Conservation (phyloP, 2,329 filamentous ascomycete species). For the Aplosporella prunicola region DNA sequence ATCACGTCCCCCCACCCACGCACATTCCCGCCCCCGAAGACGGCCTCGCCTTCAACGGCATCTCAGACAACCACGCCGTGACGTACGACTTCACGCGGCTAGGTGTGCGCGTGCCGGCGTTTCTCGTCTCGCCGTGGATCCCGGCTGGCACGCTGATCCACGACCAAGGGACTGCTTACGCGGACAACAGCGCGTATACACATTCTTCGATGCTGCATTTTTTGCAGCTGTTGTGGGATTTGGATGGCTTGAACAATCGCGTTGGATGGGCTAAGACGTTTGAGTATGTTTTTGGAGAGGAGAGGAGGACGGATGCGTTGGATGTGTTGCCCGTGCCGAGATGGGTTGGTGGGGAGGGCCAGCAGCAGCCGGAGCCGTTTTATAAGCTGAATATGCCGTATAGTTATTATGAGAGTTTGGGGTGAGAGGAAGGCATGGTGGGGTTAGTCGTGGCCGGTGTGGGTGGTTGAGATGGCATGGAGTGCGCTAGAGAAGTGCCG, state of each 20-base stretch:
- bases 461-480: too few species aligned
- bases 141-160: conserved; percentile 8
- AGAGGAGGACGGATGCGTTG: conserved; percentile 17
- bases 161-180: conserved; percentile 1
- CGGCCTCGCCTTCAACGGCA: conserved; percentile 21
- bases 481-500: too few species aligned
- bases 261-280: conserved; percentile 36
- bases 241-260: conserved; percentile 32
- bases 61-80: conserved; percentile 22
- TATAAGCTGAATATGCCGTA: conserved; percentile 3
- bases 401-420: conserved; percentile 3
- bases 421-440: too few species aligned
- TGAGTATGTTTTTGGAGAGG: conserved; percentile 27
- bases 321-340: conserved; percentile 23
- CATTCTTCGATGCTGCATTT: conserved; percentile 4
- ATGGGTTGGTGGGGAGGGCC: conserved; percentile 26
- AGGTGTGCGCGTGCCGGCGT: conserved; percentile 31
- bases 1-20: conserved; percentile 30
- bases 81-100: conserved; percentile 32
- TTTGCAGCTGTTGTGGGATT: conserved; percentile 31
- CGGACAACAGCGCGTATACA: conserved; percentile 4
- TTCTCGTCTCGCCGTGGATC: conserved; percentile 26
- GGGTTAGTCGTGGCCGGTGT: too few species aligned
- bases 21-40: conserved; percentile 28
- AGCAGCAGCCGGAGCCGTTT: conserved; percentile 26